Base-by-base conservation (phyloP, 179 eudicot species). In the Sideroxylon spinosum region DNA sequence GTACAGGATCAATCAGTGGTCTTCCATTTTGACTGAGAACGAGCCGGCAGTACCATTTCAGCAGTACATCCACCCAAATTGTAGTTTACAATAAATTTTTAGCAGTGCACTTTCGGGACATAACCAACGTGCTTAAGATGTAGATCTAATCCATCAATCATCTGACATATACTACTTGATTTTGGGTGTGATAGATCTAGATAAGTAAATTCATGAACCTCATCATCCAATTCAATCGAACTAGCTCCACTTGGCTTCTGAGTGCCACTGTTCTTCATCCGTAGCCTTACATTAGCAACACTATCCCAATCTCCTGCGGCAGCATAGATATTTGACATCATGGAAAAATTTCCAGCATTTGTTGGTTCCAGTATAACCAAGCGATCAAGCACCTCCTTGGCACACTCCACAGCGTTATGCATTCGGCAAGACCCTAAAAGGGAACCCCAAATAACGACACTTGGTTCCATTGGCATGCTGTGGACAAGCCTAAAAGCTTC, bases 391-490 rank as follows among this genome's bases (percentile, higher is more conserved):
- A 83, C 86, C 63, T 83, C 81, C 61, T 85, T 78, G 14, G 88
- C 89, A 68, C 78, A 71, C 69, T 80, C 80, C 10, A 79, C 78
- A 37, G 85, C 88, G 52, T 86, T 84, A 74, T 86, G 88, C 81
- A 77, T 73, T 56, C 86, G 74, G 67, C 91, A 88, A 66, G 91
- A 88, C 52, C 80, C 88, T 81, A 86, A 76, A 76, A 88, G 86
- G 44, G 88, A 81, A 57, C 86, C 76, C 91, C 87, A 88, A 68
- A 88, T 86, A 49, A 82, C 78, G 13, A 48, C 81, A 83, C 86
- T 86, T 14, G 91, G 89, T 74, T 88, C 81, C 68, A 88, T 74
- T 59, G 91, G 88, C 89, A 88, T 86, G 55, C 23, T 66, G n/a
- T 69, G 57, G n/a, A 83, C 80, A 28, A 88, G 81, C 83, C 71